These are phyloP conservation scores for Leucoagaricus sp. DNA, from an alignment of 1,284 basidiomycete genomes.

Conservation along the genomic window DNA sequence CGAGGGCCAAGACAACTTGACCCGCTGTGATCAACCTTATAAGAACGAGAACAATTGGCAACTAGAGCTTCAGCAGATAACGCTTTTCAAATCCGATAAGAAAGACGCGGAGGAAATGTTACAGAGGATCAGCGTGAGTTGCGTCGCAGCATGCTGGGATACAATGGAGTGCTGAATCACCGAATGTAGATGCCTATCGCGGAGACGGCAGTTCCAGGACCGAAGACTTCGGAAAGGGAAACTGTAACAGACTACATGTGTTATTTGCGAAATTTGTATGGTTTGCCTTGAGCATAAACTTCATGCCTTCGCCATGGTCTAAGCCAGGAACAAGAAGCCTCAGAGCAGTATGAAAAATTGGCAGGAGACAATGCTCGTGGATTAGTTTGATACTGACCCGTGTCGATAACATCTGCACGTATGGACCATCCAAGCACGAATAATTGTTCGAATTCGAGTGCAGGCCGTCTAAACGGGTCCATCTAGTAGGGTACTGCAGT, in stretches of 20 bases:
- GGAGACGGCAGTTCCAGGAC: neutral
- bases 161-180: neutral
- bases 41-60: neutral
- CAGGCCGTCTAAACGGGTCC: neutral
- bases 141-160: neutral
- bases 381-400: no score
- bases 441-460: neutral
- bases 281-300: neutral
- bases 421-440: neutral
- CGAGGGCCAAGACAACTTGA: neutral
- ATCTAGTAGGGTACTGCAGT: neutral
- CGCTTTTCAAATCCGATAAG: neutral
- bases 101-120: slow-evolving; percentile 7
- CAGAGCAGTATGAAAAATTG: neutral
- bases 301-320: neutral
- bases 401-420: no score
- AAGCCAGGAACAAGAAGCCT: no score
- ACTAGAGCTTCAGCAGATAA: neutral
- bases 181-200: neutral
- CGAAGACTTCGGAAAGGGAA: neutral
- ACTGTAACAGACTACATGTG: slow-evolving; percentile 8
- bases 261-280: slow-evolving; percentile 7
- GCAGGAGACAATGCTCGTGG: no score
- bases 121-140: slow-evolving; percentile 6
- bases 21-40: neutral